Conservation (phyloP, 2,329 filamentous ascomycete genomes). For the Corniculantispora saksenae region DNA sequence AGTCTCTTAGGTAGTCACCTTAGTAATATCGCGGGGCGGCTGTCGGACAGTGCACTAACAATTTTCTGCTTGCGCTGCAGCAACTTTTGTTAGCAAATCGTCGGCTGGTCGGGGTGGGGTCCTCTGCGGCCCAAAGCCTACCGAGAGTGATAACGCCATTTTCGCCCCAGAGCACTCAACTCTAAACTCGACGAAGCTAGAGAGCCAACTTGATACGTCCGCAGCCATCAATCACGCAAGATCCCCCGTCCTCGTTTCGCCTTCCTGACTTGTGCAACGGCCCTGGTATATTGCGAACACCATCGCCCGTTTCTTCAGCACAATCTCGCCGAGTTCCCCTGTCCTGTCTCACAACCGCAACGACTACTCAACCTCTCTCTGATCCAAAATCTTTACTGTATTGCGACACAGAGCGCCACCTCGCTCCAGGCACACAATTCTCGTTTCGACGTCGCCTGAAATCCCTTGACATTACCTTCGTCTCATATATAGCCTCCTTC, state of each 20-base stretch:
- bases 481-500: neutral
- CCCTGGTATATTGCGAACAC: constrained; percentile 14
- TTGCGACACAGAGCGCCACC: neutral
- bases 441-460: constrained; percentile 5
- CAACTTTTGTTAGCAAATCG: neutral
- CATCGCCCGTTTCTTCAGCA: constrained; percentile 15
- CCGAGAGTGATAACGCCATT: constrained; percentile 39
- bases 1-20: neutral
- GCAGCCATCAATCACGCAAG: constrained; percentile 16
- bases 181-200: constrained; percentile 2
- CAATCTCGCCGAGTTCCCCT: constrained; percentile 3
- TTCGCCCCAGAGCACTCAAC: constrained; percentile 38
- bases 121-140: neutral
- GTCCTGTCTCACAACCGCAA: constrained; percentile 8
- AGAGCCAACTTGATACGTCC: neutral
- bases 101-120: constrained; percentile 20
- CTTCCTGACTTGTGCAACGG: neutral
- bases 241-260: neutral
- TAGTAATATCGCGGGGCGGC: constrained; percentile 17
- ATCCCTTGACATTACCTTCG: neutral
- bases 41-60: constrained; percentile 15
- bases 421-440: neutral
- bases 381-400: constrained; percentile 1
- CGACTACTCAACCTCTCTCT: neutral
- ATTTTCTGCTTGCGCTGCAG: neutral